Conservation (phyloP, 2,329 filamentous ascomycete genomes). For the Ascomycota sp. region DNA sequence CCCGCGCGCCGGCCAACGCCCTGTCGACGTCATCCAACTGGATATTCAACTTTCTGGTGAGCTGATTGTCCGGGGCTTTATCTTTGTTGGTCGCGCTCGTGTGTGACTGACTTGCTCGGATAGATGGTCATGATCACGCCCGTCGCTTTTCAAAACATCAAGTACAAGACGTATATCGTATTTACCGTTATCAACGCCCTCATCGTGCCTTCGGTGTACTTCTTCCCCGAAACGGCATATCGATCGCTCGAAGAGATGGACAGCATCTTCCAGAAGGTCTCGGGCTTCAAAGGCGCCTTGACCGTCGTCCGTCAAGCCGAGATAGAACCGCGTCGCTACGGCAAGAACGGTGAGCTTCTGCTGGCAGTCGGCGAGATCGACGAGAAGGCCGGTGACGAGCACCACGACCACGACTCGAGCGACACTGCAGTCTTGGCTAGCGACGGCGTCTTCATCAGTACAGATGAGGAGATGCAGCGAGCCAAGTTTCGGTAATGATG, state of each 20-base stretch:
- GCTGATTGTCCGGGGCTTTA: neutral
- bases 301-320: conserved; percentile 16
- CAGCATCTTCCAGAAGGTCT: conserved; percentile 37
- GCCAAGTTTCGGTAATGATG: neutral
- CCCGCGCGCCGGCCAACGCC: conserved; percentile 40
- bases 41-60: conserved; percentile 40
- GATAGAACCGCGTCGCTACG: conserved; percentile 33
- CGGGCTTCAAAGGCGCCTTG: conserved; percentile 17
- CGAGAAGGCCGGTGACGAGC: conserved; percentile 13
- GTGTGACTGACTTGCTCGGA: neutral
- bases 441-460: conserved; percentile 9
- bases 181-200: conserved; percentile 45
- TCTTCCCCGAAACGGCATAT: conserved; percentile 44
- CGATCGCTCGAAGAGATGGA: conserved; percentile 48
- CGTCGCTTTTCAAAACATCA: conserved; percentile 33
- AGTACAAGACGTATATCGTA: conserved; percentile 41
- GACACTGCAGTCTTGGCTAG: conserved; percentile 6
- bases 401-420: conserved; percentile 10
- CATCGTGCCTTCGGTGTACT: conserved; percentile 36
- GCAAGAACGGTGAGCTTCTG: conserved; percentile 37
- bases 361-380: conserved; percentile 22
- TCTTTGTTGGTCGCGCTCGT: no score
- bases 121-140: conserved; percentile 41
- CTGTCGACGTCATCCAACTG: conserved; percentile 33
- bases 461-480: conserved; percentile 15